These are phyloP conservation scores for Fraxinus ornus DNA, from an alignment of 305 asterid species.

Conservation along the genomic window DNA sequence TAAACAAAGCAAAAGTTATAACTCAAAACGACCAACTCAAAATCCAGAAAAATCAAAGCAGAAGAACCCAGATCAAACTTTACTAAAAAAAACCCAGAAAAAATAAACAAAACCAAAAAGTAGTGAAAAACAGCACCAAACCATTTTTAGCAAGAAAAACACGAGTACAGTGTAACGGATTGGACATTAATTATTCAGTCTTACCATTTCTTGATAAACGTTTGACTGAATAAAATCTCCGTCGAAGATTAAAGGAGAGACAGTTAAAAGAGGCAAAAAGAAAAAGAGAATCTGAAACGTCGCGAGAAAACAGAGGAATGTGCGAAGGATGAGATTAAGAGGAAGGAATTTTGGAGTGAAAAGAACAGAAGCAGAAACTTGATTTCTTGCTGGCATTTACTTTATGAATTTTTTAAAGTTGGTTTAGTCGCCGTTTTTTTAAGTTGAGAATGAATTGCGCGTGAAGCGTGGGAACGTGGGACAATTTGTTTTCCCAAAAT, in stretches of 20 bases:
- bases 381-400: not conserved
- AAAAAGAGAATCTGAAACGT: not conserved
- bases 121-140: not conserved
- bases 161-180: not conserved
- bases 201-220: not conserved
- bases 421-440: not conserved
- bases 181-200: not conserved
- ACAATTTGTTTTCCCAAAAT: not conserved
- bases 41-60: conserved; percentile 10
- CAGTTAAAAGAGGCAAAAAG: not conserved
- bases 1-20: not conserved
- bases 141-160: not conserved
- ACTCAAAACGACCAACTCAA: not conserved
- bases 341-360: conserved; percentile 28
- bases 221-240: not conserved
- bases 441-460: not conserved
- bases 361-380: not conserved
- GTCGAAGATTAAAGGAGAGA: not conserved
- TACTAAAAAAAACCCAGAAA: not conserved
- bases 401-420: not conserved
- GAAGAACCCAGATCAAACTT: conserved; percentile 16
- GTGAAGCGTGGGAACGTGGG: conserved; percentile 21
- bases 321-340: not conserved
- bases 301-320: conserved; percentile 19
- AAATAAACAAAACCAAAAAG: not conserved